A percentile compares a stretch with the other conserved stretches of the same genome.
Evolutionary conservation across 306 rosid species (phyloP).

Genomic region (Sesbania bispinosa): DNA sequence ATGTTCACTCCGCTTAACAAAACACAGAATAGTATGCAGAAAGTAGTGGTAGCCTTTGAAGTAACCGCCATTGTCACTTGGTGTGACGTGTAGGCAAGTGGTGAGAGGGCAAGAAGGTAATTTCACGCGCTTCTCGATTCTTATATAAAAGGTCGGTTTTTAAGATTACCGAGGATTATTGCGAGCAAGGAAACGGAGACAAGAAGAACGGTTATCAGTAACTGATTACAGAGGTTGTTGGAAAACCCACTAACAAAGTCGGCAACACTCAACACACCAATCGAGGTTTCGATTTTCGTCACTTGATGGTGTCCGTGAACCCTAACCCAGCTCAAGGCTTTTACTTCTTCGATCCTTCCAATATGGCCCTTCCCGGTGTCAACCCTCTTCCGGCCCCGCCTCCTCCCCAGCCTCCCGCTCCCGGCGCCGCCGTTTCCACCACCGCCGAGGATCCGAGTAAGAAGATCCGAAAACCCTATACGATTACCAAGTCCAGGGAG

Average conservation of each 20-base stretch:
- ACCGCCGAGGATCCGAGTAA: slow-evolving; percentile 44
- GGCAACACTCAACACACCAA: background rate
- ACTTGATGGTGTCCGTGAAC: slow-evolving; percentile 65
- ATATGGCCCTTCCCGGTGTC: slow-evolving; percentile 48
- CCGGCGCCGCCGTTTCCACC: background rate
- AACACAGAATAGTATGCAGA: too few species aligned
- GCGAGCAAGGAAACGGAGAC: background rate
- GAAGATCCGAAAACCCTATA: slow-evolving; percentile 89
- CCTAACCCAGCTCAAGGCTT: slow-evolving; percentile 64
- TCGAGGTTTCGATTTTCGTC: background rate
- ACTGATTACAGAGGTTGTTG: too few species aligned
- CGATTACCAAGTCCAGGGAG: slow-evolving; percentile 91
- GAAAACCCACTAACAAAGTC: background rate
- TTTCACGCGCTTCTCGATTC: background rate
- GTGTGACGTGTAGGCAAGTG: background rate
- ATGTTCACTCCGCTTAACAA: too few species aligned
- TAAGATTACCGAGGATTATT: background rate
- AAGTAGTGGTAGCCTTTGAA: too few species aligned
- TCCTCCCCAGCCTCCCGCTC: background rate
- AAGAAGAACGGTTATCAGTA: background rate
- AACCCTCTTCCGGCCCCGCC: slow-evolving; percentile 40
- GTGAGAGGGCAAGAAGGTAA: background rate
- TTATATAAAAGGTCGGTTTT: background rate
- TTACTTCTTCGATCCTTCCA: slow-evolving; percentile 57
- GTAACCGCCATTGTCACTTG: background rate